Percentiles rank a stretch among this genome's conserved stretches.
Conservation (phyloP, 2,329 filamentous ascomycete species). For the Curvularia eragrostidis region DNA sequence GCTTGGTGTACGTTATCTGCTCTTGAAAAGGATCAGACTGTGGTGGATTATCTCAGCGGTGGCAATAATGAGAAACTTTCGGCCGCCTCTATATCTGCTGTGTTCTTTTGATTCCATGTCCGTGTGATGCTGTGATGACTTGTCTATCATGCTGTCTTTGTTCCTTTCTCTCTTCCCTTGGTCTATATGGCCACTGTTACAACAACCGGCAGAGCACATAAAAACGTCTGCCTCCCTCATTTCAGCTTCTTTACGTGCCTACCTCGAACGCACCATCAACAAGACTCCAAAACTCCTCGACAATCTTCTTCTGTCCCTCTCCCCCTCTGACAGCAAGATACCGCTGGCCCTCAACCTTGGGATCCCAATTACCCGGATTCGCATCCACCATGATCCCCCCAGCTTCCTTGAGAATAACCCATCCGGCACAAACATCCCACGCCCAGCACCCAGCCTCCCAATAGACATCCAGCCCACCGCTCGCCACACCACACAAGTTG, state of each 20-base stretch:
- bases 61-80: conserved; percentile 41
- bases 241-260: conserved; percentile 30
- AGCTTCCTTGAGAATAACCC: conserved; percentile 77
- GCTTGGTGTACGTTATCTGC: conserved; percentile 21
- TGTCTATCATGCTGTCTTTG: neutral
- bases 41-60: conserved; percentile 33
- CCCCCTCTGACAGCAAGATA: conserved; percentile 60
- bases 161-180: neutral
- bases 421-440: conserved; percentile 84
- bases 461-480: conserved; percentile 74
- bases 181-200: neutral
- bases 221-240: too few relatives aligned
- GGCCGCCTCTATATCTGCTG: conserved; percentile 36
- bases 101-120: conserved; percentile 4
- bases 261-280: conserved; percentile 56
- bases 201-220: too few relatives aligned
- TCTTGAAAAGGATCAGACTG: conserved; percentile 33
- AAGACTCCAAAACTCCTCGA: conserved; percentile 59
- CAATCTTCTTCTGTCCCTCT: conserved; percentile 54
- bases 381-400: conserved; percentile 75
- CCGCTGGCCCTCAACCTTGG: conserved; percentile 62
- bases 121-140: conserved; percentile 7
- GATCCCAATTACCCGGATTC: conserved; percentile 74
- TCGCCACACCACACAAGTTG: conserved; percentile 75
- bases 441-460: conserved; percentile 88